These are phyloP conservation scores for Cryptosporidium ryanae DNA, from an alignment of 169 alveolate species.

Conservation along the genomic window DNA sequence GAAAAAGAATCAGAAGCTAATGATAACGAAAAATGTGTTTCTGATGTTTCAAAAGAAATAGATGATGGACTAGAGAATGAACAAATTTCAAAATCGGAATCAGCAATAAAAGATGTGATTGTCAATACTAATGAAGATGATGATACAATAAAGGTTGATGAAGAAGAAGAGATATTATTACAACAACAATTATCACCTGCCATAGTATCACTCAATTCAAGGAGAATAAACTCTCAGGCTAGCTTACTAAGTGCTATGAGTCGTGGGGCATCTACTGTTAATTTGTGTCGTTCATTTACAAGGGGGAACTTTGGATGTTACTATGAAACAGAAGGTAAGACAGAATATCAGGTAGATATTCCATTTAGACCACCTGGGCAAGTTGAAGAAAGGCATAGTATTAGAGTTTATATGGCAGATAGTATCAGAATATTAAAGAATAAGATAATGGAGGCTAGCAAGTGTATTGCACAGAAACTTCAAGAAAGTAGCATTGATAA, in stretches of 20 bases:
- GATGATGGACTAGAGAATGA: not conserved
- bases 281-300: constrained; percentile 61
- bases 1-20: constrained; percentile 13
- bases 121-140: constrained; percentile 1
- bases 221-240: constrained; percentile 65
- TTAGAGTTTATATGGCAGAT: constrained; percentile 73
- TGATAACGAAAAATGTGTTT: not conserved
- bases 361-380: constrained; percentile 75
- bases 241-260: constrained; percentile 69
- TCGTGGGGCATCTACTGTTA: constrained; percentile 71
- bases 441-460: constrained; percentile 72
- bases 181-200: constrained; percentile 55
- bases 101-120: constrained; percentile 18
- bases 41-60: not conserved
- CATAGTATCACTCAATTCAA: constrained; percentile 18
- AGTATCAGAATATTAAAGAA: constrained; percentile 57
- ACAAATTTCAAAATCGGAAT: not conserved
- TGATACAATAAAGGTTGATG: constrained; percentile 16
- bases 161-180: constrained; percentile 31
- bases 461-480: constrained; percentile 65
- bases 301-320: constrained; percentile 67
- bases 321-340: constrained; percentile 48
- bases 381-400: constrained; percentile 70
- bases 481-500: constrained; percentile 73
- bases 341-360: constrained; percentile 72